Evolutionary conservation across 805 yeast genomes (phyloP).

Genomic region (Wickerhamomyces sydowiorum): DNA sequence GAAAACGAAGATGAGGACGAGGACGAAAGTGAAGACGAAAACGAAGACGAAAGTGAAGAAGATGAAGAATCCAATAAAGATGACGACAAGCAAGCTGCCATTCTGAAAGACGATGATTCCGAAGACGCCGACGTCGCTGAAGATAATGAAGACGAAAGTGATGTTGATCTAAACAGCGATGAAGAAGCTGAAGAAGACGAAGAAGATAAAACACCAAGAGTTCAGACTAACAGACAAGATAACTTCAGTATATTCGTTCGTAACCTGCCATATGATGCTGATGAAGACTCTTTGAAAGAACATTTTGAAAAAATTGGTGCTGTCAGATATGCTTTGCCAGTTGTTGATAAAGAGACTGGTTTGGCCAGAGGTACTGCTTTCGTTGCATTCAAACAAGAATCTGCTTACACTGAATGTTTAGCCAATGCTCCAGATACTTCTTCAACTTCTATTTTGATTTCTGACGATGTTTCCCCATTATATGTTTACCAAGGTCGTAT

Average conservation of each 20-base stretch:
- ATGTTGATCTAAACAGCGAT: conserved; percentile 27
- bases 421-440: conserved; percentile 73
- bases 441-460: conserved; percentile 60
- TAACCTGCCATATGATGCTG: conserved; percentile 92
- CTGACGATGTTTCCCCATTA: conserved; percentile 86
- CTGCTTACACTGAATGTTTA: conserved; percentile 63
- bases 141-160: conserved; percentile 21
- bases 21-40: conserved; percentile 27
- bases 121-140: conserved; percentile 23
- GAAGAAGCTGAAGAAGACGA: conserved; percentile 29
- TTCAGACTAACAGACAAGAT: conserved; percentile 56
- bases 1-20: conserved; percentile 35
- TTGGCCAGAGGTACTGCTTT: conserved; percentile 93
- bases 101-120: conserved; percentile 22
- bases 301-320: conserved; percentile 83
- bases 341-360: conserved; percentile 78
- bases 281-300: conserved; percentile 65
- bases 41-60: conserved; percentile 26
- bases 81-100: conserved; percentile 23
- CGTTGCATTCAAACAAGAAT: conserved; percentile 70
- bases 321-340: conserved; percentile 90
- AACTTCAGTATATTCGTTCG: conserved; percentile 77
- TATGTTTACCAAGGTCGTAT: conserved; percentile 94
- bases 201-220: conserved; percentile 25
- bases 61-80: conserved; percentile 19